A percentile compares a stretch with the other conserved stretches of the same genome.
phyloP scores from a whole-genome alignment of 1,139 yeast species.

The Kluyveromyces sp. region DNA sequence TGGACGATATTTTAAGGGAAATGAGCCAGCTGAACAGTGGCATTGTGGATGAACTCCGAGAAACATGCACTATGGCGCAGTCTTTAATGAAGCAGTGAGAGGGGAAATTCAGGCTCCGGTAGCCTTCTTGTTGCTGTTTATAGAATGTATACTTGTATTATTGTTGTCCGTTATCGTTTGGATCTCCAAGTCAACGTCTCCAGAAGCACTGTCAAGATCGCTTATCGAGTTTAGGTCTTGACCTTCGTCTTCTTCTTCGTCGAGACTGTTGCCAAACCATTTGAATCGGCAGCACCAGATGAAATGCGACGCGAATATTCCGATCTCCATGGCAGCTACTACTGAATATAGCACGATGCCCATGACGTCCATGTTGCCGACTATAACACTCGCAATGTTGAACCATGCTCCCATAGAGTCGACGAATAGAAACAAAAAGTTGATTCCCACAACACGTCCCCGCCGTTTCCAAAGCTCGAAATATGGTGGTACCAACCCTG shows the following conservation, averaged over 20 bases:
- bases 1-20: conserved; percentile 35
- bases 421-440: conserved; percentile 68
- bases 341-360: conserved; percentile 69
- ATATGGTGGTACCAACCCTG: conserved; percentile 84
- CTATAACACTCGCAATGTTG: conserved; percentile 58
- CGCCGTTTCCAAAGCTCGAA: conserved; percentile 69
- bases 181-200: background rate
- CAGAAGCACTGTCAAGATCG: background rate
- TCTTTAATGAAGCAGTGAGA: background rate
- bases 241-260: background rate
- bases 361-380: conserved; percentile 61
- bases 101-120: no score
- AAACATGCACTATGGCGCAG: conserved; percentile 5
- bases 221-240: no score
- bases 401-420: conserved; percentile 79
- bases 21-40: conserved; percentile 11
- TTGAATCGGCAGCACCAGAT: conserved; percentile 62
- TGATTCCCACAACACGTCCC: conserved; percentile 84
- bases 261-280: conserved; percentile 26
- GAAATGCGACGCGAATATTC: conserved; percentile 62
- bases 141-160: no score
- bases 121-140: no score
- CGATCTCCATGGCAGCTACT: conserved; percentile 66
- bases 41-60: conserved; percentile 9
- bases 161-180: background rate